Base-by-base conservation (phyloP, 305 asterid species). In the Solanum hybrid region DNA sequence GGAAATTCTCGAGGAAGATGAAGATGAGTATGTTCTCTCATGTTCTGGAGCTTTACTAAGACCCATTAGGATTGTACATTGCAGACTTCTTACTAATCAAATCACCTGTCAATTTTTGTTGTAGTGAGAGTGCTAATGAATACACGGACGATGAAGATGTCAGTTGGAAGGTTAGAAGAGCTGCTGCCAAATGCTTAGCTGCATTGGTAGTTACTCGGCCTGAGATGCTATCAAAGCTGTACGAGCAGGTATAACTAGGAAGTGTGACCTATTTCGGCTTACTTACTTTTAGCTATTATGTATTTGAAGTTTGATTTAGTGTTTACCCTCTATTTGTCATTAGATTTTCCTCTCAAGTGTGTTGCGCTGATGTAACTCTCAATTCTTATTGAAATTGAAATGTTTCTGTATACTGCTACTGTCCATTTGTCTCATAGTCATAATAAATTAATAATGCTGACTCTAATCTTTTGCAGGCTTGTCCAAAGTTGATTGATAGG, bases 91-190 rank as follows among this genome's bases (percentile, higher is more conserved):
- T 87, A 91, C 91, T 94, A 77, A 92, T 86, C 78, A 86, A 61
- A 33, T 61, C 57, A 61, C 57, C 34, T 86, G 46, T 61, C 42
- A 84, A 61, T 61, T 86, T 86, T 33, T 86, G 86, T 86, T 94
- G 94, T 79, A 98, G 99, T 88, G 99, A 98, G 95, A 98, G 99
- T 91, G 99, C 98, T 87, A 92, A 97, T 90, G 99, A 98, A 90
- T 98, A 98, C 95, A 98, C 99, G 4, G 99, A 98, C 88, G 99
- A 98, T 91, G 99, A 98, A 95, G 99, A 98, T 93, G 95, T 94
- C 74, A 98, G 99, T 94, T 98, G 99, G 99, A 98, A 98, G 94
- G 99, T 98, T 89, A 95, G 99, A 86, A 94, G 99, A 92, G 99
- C 99, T 92, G 94, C 99, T 93, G 99, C 99, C 81, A 98, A 98